phyloP scores from a whole-genome alignment of 441 rosid species.

The Euphorbia corollata region DNA sequence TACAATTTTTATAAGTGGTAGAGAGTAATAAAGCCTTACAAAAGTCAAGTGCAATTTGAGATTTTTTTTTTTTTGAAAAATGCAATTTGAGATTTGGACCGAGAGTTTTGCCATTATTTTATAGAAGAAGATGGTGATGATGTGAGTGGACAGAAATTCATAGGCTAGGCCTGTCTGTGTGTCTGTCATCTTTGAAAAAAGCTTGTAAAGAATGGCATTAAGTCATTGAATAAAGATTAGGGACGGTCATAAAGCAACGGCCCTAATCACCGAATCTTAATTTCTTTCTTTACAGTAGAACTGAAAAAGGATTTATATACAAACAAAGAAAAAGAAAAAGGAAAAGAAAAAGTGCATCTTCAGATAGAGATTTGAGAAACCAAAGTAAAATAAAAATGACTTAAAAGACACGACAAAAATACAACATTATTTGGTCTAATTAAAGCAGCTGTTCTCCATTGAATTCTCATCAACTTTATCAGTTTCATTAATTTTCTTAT shows the following conservation, averaged over 20 bases:
- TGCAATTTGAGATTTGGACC: too few relatives aligned
- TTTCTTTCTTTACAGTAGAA: background rate
- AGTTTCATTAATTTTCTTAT: conserved; percentile 5
- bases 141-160: too few relatives aligned
- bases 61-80: too few relatives aligned
- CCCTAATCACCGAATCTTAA: conserved; percentile 23
- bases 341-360: too few relatives aligned
- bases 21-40: too few relatives aligned
- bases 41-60: too few relatives aligned
- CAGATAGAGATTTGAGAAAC: too few relatives aligned
- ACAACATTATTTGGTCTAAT: conserved; percentile 10
- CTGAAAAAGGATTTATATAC: background rate
- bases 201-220: background rate
- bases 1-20: too few relatives aligned
- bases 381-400: background rate
- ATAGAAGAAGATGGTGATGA: too few relatives aligned
- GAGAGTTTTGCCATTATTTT: too few relatives aligned
- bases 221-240: background rate
- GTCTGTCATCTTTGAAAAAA: conserved; percentile 26
- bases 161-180: too few relatives aligned
- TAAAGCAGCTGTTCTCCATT: conserved; percentile 24
- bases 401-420: background rate
- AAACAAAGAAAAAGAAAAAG: conserved; percentile 15
- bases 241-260: conserved; percentile 33
- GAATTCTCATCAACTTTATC: conserved; percentile 13